These are phyloP conservation scores for Emericellopsis atlantica DNA, from an alignment of 2,329 filamentous ascomycete genomes.

Conservation along the genomic window DNA sequence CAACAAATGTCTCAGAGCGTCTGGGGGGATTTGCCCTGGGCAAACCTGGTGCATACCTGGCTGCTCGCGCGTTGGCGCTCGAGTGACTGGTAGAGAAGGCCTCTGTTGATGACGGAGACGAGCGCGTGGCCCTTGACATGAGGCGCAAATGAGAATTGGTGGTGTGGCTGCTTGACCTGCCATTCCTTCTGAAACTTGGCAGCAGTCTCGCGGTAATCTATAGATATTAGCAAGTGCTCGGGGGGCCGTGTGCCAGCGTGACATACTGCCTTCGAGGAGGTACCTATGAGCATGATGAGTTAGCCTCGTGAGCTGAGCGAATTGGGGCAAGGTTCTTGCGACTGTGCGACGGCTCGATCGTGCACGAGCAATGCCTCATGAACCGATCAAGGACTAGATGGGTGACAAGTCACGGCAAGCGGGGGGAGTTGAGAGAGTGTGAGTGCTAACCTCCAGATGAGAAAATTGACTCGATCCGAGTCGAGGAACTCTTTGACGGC, in stretches of 20 bases:
- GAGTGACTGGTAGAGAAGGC: slow-evolving; percentile 46
- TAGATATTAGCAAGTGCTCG: neutral
- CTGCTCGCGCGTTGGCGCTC: slow-evolving; percentile 40
- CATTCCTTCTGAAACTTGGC: slow-evolving; percentile 58
- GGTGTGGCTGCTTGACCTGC: slow-evolving; percentile 49
- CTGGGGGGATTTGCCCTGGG: neutral
- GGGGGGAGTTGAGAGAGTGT: slow-evolving; percentile 5
- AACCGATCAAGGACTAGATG: neutral
- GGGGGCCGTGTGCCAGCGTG: neutral
- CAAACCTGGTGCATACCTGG: slow-evolving; percentile 26
- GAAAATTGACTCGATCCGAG: slow-evolving; percentile 57
- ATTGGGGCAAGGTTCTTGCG: neutral
- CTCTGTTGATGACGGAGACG: slow-evolving; percentile 50
- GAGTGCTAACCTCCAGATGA: slow-evolving; percentile 54
- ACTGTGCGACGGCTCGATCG: too few species aligned
- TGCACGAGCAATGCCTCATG: too few species aligned
- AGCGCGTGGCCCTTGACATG: slow-evolving; percentile 53
- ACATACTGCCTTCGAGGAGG: slow-evolving; percentile 51
- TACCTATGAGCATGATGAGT: slow-evolving; percentile 27
- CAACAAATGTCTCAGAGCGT: neutral
- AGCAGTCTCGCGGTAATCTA: slow-evolving; percentile 57
- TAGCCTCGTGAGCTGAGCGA: neutral
- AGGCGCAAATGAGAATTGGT: slow-evolving; percentile 49
- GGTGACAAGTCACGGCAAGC: slow-evolving; percentile 6
- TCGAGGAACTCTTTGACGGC: slow-evolving; percentile 46